Conservation (phyloP, 2,329 filamentous ascomycete genomes). For the Ploettnerulaceae sp. region DNA sequence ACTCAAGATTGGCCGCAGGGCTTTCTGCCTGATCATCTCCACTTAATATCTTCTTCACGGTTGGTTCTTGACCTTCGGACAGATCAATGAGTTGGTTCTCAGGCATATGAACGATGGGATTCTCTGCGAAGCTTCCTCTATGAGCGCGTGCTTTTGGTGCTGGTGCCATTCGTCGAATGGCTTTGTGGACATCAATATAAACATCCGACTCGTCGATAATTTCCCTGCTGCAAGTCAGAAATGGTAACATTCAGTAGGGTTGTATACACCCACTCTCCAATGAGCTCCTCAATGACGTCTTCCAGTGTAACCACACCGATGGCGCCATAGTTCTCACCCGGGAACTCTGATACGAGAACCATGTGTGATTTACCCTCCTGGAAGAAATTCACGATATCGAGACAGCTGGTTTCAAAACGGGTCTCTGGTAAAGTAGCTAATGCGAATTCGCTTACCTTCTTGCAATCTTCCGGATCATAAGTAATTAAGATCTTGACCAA, state of each 20-base stretch:
- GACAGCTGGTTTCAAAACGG: constrained; percentile 86
- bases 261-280: constrained; percentile 74
- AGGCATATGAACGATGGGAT: constrained; percentile 30
- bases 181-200: constrained; percentile 97
- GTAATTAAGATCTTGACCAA: constrained; percentile 98
- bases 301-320: constrained; percentile 93
- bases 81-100: constrained; percentile 41
- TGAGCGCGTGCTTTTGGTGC: constrained; percentile 67
- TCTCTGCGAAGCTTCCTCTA: constrained; percentile 47
- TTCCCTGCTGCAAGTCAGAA: constrained; percentile 56
- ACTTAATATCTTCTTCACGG: constrained; percentile 13
- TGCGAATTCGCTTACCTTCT: constrained; percentile 82
- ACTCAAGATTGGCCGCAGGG: constrained; percentile 21
- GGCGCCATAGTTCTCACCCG: constrained; percentile 86
- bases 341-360: constrained; percentile 87
- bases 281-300: constrained; percentile 97
- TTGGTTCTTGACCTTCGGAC: constrained; percentile 39
- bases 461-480: constrained; percentile 91
- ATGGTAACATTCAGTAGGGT: neutral
- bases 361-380: constrained; percentile 99
- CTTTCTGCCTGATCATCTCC: constrained; percentile 17
- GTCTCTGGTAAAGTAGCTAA: constrained; percentile 94
- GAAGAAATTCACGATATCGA: constrained; percentile 99
- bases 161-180: constrained; percentile 64
- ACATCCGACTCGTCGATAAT: constrained; percentile 99